phyloP scores from a whole-genome alignment of 768 basidiomycete species.

The Amanita molliuscula region DNA sequence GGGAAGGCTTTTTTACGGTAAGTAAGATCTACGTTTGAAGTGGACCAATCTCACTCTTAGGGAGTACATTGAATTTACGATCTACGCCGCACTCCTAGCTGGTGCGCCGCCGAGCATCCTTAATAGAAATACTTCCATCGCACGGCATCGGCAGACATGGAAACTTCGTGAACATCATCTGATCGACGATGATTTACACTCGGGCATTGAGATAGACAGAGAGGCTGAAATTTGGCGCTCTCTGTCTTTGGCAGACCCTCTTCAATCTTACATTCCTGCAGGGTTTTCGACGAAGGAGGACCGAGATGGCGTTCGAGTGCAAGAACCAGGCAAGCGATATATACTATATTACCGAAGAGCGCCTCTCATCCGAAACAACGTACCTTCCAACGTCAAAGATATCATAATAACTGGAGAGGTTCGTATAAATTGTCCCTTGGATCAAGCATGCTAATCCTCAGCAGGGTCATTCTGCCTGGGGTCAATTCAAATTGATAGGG shows the following conservation, averaged over 20 bases:
- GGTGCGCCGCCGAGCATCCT: slow-evolving; percentile 56
- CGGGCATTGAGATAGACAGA: slow-evolving; percentile 19
- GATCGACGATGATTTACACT: slow-evolving; percentile 20
- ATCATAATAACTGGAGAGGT: slow-evolving; percentile 73
- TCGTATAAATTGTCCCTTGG: slow-evolving; percentile 3
- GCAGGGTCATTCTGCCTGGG: slow-evolving; percentile 89
- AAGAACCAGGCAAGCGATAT: slow-evolving; percentile 27
- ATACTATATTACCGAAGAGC: slow-evolving; percentile 22
- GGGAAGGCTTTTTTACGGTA: slow-evolving; percentile 76
- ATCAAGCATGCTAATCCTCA: slow-evolving; percentile 4
- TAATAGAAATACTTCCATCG: slow-evolving; percentile 58
- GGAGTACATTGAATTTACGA: slow-evolving; percentile 78
- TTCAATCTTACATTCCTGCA: slow-evolving; percentile 50
- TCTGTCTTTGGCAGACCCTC: slow-evolving; percentile 47
- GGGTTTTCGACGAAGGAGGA: slow-evolving; percentile 40
- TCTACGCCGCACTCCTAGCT: slow-evolving; percentile 68
- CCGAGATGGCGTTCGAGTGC: slow-evolving; percentile 35
- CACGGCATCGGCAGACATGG: slow-evolving; percentile 87
- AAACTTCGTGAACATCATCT: slow-evolving; percentile 72
- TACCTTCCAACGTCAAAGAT: slow-evolving; percentile 31
- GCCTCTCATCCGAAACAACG: slow-evolving; percentile 2
- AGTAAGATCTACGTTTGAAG: slow-evolving; percentile 13
- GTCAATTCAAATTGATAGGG: slow-evolving; percentile 72
- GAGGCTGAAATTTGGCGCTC: slow-evolving; percentile 18
- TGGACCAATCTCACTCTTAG: slow-evolving; percentile 2